Conservation (phyloP, 257 asterid species). For the Solanum chiquidenum region DNA sequence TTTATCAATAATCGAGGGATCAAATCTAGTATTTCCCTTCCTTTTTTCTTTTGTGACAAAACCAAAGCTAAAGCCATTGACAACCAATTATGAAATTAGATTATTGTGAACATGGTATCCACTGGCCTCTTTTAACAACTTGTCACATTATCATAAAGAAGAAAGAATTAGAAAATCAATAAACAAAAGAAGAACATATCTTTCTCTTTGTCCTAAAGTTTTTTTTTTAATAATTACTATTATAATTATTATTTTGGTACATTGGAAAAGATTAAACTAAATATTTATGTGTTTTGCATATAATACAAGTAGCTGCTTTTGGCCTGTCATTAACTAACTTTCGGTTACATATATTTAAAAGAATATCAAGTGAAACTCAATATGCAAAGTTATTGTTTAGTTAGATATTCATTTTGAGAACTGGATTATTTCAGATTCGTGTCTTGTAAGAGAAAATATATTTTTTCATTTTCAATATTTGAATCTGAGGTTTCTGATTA, state of each 20-base stretch:
- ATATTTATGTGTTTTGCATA: not conserved
- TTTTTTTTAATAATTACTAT: not conserved
- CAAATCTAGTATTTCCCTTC: not conserved
- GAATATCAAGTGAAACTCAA: not conserved
- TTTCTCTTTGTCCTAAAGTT: not conserved
- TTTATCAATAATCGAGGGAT: not conserved
- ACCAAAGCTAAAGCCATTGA: not conserved
- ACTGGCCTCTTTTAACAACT: not conserved
- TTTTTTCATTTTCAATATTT: no score
- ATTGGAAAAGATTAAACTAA: not conserved
- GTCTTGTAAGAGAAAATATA: not conserved
- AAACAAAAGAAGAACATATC: not conserved
- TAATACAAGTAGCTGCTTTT: not conserved
- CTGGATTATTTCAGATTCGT: fast-evolving
- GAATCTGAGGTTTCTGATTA: not conserved
- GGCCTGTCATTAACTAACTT: not conserved
- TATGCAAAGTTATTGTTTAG: not conserved
- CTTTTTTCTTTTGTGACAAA: not conserved
- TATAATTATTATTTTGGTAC: not conserved
- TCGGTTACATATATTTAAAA: not conserved
- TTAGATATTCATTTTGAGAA: fast-evolving
- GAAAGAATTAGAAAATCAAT: not conserved
- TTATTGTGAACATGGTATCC: not conserved
- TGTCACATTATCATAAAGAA: not conserved
- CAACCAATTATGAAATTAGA: not conserved